phyloP scores from a whole-genome alignment of 208 protist species.

The Leishmania turanica region DNA sequence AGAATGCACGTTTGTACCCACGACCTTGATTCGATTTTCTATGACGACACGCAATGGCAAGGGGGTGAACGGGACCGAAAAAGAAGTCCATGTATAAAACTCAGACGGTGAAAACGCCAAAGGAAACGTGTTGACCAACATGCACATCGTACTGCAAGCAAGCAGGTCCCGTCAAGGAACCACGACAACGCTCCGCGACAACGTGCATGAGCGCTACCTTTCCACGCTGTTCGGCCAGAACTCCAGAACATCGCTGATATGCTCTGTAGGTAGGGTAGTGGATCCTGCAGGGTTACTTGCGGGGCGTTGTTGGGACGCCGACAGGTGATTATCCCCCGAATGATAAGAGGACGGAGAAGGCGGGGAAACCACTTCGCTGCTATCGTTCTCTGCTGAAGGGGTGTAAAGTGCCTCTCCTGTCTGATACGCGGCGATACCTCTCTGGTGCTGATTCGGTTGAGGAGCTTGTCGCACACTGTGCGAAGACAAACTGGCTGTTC shows the following conservation, averaged over 20 bases:
- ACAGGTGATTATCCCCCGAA: background rate
- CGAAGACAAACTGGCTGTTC: background rate
- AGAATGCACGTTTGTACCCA: background rate
- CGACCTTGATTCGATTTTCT: background rate
- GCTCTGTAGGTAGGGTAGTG: conserved; percentile 10
- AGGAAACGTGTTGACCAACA: background rate
- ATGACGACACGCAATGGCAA: background rate
- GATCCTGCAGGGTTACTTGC: background rate
- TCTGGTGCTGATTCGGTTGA: conserved; percentile 9
- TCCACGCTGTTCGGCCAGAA: conserved; percentile 52
- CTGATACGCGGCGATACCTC: conserved; percentile 18
- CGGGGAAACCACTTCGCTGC: conserved; percentile 2
- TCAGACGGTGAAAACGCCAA: background rate
- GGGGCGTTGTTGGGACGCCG: background rate
- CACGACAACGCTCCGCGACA: conserved; percentile 29
- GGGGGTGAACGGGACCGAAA: background rate
- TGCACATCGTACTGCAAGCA: background rate
- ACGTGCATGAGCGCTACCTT: conserved; percentile 13
- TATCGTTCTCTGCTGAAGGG: conserved; percentile 2
- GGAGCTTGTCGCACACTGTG: background rate
- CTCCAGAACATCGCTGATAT: background rate
- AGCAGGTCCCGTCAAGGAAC: background rate
- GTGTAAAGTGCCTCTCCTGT: background rate
- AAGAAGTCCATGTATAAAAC: background rate
- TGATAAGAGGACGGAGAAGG: background rate